phyloP scores from a whole-genome alignment of 768 basidiomycete genomes.

The Xerocomellus amylosporus region DNA sequence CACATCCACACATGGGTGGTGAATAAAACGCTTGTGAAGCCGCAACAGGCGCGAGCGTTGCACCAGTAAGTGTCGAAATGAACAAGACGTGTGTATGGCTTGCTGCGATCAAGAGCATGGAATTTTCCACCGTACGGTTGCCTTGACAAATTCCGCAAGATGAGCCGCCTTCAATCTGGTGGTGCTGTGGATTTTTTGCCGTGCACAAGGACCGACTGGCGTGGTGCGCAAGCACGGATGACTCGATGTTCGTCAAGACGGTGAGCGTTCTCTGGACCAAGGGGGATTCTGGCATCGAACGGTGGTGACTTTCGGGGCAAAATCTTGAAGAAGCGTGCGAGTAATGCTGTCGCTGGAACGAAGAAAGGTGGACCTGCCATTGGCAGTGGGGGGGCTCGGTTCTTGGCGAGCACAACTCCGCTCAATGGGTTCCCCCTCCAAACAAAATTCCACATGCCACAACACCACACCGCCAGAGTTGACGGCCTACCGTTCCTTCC shows the following conservation, averaged over 20 bases:
- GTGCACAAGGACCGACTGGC: neutral
- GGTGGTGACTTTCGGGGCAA: neutral
- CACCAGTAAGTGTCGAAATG: slow-evolving; percentile 24
- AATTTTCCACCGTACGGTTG: slow-evolving; percentile 29
- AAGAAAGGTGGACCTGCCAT: neutral
- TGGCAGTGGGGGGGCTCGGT: neutral
- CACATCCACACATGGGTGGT: slow-evolving; percentile 6
- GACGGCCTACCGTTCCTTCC: too few species aligned
- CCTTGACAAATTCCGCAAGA: slow-evolving; percentile 11
- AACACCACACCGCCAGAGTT: neutral
- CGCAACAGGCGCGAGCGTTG: slow-evolving; percentile 15
- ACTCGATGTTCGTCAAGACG: slow-evolving; percentile 9
- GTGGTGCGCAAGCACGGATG: neutral
- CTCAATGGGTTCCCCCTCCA: slow-evolving; percentile 8
- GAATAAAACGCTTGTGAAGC: slow-evolving; percentile 13
- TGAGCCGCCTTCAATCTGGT: neutral
- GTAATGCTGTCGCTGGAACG: neutral
- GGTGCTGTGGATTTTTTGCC: slow-evolving; percentile 6
- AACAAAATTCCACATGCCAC: slow-evolving; percentile 16
- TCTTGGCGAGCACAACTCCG: slow-evolving; percentile 18
- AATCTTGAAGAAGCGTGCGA: slow-evolving; percentile 17
- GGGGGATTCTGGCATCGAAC: neutral
- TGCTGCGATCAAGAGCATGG: slow-evolving; percentile 21
- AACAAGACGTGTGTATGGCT: slow-evolving; percentile 18
- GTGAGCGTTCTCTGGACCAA: slow-evolving; percentile 2